A percentile compares a stretch with the other conserved stretches of the same genome.
phyloP scores from a whole-genome alignment of 768 basidiomycete species.

The Phlebiopsis gigantea region DNA sequence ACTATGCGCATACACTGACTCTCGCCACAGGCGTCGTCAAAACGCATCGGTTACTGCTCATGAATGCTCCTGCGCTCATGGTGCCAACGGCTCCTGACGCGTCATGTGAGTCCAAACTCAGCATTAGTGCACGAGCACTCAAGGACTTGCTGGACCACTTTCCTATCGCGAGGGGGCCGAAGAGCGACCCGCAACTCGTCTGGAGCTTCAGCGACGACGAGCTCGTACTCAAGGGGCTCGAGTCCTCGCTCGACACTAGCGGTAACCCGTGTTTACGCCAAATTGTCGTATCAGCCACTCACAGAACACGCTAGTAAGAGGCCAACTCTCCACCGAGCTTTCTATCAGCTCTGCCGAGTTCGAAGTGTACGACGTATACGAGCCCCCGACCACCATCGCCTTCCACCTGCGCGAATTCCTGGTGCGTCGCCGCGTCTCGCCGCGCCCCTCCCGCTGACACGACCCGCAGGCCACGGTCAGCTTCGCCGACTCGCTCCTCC shows the following conservation, averaged over 20 bases:
- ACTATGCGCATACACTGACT: slow-evolving; percentile 7
- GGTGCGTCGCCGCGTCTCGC: slow-evolving; percentile 32
- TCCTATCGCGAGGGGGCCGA: slow-evolving; percentile 52
- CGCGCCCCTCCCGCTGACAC: neutral
- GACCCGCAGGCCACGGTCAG: slow-evolving; percentile 63
- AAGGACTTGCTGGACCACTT: slow-evolving; percentile 83
- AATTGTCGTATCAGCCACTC: neutral
- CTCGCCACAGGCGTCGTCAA: slow-evolving; percentile 61
- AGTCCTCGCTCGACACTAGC: slow-evolving; percentile 59
- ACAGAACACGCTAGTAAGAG: slow-evolving; percentile 36
- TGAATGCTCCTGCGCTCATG: slow-evolving; percentile 51
- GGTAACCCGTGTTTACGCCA: slow-evolving; percentile 32
- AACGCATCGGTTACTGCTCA: slow-evolving; percentile 69
- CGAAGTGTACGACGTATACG: slow-evolving; percentile 64
- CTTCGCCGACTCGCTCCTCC: slow-evolving; percentile 67
- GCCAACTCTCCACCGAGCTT: slow-evolving; percentile 70
- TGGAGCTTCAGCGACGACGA: slow-evolving; percentile 75
- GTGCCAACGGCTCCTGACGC: slow-evolving; percentile 62
- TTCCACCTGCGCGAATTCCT: slow-evolving; percentile 85
- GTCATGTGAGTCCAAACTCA: slow-evolving; percentile 55
- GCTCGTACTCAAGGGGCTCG: slow-evolving; percentile 63
- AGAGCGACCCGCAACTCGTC: slow-evolving; percentile 71
- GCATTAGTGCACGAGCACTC: slow-evolving; percentile 67
- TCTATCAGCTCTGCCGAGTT: slow-evolving; percentile 77
- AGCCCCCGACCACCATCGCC: slow-evolving; percentile 60